Evolutionary conservation across 2,329 filamentous ascomycete species (phyloP).

Genomic region (Phaeosphaeria sp.): DNA sequence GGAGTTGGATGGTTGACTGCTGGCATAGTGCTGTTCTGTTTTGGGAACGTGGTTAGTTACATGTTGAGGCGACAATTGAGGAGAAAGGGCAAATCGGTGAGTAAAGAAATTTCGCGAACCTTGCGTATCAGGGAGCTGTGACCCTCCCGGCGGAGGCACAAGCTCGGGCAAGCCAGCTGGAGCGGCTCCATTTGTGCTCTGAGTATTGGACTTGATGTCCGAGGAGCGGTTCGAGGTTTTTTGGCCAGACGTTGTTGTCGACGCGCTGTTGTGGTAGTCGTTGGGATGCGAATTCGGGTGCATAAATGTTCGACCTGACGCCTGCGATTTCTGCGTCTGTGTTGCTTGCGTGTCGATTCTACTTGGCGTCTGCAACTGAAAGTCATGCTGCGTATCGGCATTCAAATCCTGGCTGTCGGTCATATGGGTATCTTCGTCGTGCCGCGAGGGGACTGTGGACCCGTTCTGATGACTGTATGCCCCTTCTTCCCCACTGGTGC

Average conservation of each 20-base stretch:
- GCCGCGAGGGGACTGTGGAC: constrained; percentile 48
- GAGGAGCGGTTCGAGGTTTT: constrained; percentile 76
- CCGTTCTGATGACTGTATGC: constrained; percentile 50
- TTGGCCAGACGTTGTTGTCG: constrained; percentile 83
- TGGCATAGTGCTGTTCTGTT: constrained; percentile 41
- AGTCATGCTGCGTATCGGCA: constrained; percentile 37
- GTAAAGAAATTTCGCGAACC: constrained; percentile 48
- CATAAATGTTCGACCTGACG: constrained; percentile 67
- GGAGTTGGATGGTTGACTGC: constrained; percentile 47
- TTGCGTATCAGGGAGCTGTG: constrained; percentile 70
- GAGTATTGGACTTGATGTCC: constrained; percentile 74
- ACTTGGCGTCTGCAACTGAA: constrained; percentile 42
- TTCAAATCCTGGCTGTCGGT: constrained; percentile 50
- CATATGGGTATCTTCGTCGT: constrained; percentile 54
- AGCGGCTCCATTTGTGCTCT: constrained; percentile 70
- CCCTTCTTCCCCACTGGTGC: constrained; percentile 50
- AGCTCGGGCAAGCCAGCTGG: constrained; percentile 57
- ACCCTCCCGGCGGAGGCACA: constrained; percentile 59
- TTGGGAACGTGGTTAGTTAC: constrained; percentile 23
- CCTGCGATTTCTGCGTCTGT: constrained; percentile 66
- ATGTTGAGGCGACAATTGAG: constrained; percentile 11
- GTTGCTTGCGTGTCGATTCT: constrained; percentile 46
- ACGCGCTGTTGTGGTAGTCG: constrained; percentile 83
- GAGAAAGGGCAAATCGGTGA: constrained; percentile 16
- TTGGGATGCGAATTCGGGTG: constrained; percentile 63